Evolutionary conservation across 352 stramenopile species (phyloP).

Genomic region (Phytophthora brassicae): DNA sequence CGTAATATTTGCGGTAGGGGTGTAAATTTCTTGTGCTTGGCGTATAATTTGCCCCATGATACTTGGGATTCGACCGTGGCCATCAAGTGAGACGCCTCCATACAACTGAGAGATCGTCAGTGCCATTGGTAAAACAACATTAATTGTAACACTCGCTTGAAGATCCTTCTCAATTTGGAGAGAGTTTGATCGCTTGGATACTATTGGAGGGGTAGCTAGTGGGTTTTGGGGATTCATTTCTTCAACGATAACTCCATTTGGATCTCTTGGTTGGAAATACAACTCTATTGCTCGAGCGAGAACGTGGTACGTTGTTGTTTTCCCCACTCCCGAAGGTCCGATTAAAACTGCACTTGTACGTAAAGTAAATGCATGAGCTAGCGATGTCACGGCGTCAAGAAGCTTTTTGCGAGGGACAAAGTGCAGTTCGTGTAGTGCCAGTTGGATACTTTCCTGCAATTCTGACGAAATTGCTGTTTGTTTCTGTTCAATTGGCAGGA

Average conservation of each 20-base stretch:
- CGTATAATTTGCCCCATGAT: constrained; percentile 39
- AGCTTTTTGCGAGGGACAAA: constrained; percentile 33
- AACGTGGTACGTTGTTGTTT: constrained; percentile 39
- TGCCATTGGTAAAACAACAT: constrained; percentile 39
- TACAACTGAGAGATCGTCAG: constrained; percentile 53
- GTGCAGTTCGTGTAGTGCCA: constrained; percentile 10
- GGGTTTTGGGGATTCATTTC: background rate
- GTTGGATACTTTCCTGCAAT: background rate
- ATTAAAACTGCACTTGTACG: constrained; percentile 28
- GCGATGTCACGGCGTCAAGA: constrained; percentile 8
- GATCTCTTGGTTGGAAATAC: background rate
- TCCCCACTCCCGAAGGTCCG: constrained; percentile 35
- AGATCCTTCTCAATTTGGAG: background rate
- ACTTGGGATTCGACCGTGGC: constrained; percentile 35
- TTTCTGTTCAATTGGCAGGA: background rate
- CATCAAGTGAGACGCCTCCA: constrained; percentile 38
- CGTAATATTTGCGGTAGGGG: background rate
- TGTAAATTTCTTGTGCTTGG: constrained; percentile 35
- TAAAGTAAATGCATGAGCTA: constrained; percentile 21
- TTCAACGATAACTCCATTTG: background rate
- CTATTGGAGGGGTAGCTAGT: background rate
- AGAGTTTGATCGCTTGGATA: constrained; percentile 15
- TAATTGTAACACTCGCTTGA: constrained; percentile 10
- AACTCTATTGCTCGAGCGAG: constrained; percentile 34
- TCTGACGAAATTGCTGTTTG: background rate